These are phyloP conservation scores for Mortierella sp. DNA, from an alignment of 371 early-diverging fungal species.

Conservation along the genomic window DNA sequence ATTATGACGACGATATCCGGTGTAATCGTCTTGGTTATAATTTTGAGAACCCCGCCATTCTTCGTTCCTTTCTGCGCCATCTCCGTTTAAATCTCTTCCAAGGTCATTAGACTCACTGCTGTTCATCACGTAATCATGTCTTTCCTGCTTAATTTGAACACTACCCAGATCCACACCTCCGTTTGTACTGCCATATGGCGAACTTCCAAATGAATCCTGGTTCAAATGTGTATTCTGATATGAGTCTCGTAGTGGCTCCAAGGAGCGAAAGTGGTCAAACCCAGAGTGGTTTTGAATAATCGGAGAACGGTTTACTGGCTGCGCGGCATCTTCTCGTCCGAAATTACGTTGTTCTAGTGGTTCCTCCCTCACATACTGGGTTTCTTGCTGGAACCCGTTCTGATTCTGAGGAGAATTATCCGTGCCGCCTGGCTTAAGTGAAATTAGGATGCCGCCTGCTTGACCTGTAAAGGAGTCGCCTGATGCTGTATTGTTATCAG, in stretches of 20 bases:
- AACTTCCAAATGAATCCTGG: background rate
- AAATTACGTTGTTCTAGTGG: background rate
- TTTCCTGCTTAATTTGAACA: slow-evolving; percentile 2
- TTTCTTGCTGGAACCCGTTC: background rate
- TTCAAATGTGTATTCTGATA: background rate
- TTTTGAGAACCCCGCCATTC: background rate
- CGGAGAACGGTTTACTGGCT: background rate
- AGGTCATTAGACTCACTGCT: background rate
- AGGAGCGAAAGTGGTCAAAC: slow-evolving; percentile 14
- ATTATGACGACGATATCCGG: background rate
- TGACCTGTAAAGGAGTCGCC: background rate
- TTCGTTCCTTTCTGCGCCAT: background rate
- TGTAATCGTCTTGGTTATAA: background rate
- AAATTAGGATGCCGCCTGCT: slow-evolving; percentile 14
- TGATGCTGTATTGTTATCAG: background rate
- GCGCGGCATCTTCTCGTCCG: background rate
- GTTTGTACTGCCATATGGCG: background rate
- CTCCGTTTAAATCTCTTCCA: background rate
- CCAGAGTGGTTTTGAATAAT: background rate
- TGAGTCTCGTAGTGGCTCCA: slow-evolving; percentile 8
- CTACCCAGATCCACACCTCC: background rate
- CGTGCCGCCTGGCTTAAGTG: slow-evolving; percentile 18
- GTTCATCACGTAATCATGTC: background rate
- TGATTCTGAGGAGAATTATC: slow-evolving; percentile 9
- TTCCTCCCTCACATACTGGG: background rate